Evolutionary conservation across 805 yeast genomes (phyloP), one percentile per base, ranked within the genome.

Genomic region (Ogataea corticis): DNA sequence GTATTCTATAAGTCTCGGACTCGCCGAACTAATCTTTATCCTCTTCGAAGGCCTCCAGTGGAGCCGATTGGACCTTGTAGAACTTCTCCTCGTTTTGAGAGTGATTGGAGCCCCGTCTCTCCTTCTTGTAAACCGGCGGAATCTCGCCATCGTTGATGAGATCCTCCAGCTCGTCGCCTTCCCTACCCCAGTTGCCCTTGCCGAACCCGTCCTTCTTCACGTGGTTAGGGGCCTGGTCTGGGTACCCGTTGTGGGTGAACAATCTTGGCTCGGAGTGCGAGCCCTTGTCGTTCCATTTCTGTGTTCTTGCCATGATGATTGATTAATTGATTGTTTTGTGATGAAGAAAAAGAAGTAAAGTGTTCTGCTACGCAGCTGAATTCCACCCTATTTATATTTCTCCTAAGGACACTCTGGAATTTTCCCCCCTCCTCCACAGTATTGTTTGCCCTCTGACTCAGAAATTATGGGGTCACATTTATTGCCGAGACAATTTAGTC

Each of bases 151-250:
- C 68, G 42, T 77, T 79, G 48, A 78, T 74, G 50, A 86, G 63
- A 50, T 81, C 87, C 38, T 79, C 78, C 42, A 83, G 62, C 57
- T 88, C 96, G 56, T 87, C 96, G 25, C 90, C 92, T 7, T 81
- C 76, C 48, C 73, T 70, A 35, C 97, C 97, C 96, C 96, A 88
- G 60, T 89, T 89, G 54, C 83, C 84, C 57, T 80, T 82, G 38
- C 97, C 97, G 28, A 84, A 85, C 40, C 97, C 97, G 47, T 76
- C 76, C 63, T 87, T 88, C 77, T 88, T 88, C 45, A 85, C 79
- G 58, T 80, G 79, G 60, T 80, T 82, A 44, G 96, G 96, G 51
- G 83, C 80, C 43, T 80, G 75, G 56, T 85, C 82, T 49, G 66
- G 65, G 59, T 76, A 76, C 15, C 96, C 96, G 57, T 79, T 77